These are phyloP conservation scores for Tuber borchii DNA, from an alignment of 495 filamentous ascomycete genomes.

Conservation along the genomic window DNA sequence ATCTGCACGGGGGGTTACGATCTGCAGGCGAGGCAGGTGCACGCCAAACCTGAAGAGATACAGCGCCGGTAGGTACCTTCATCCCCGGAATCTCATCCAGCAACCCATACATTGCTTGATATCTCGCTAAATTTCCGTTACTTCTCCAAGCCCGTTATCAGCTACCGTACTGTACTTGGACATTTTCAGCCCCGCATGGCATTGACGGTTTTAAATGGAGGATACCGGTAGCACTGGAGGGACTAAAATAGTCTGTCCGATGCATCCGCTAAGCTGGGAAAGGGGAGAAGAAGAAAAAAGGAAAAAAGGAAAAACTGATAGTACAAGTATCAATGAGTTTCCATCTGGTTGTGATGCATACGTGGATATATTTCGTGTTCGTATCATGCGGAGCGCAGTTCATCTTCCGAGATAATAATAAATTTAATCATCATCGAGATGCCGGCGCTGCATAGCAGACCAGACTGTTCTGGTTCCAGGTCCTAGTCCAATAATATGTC, in stretches of 20 bases:
- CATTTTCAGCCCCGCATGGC: neutral
- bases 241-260: neutral
- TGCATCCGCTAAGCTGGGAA: neutral
- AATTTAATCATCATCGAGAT: neutral
- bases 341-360: neutral
- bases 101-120: neutral
- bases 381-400: neutral
- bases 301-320: neutral
- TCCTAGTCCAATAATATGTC: neutral
- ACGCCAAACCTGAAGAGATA: neutral
- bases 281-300: neutral
- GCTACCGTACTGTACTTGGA: too few species aligned
- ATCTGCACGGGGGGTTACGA: slow-evolving; percentile 19
- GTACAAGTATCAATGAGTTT: neutral
- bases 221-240: neutral
- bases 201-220: neutral
- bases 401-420: neutral
- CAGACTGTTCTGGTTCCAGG: neutral
- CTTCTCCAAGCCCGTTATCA: neutral
- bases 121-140: neutral
- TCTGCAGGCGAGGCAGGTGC: neutral
- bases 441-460: neutral
- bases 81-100: neutral
- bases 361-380: neutral
- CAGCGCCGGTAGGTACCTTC: neutral